phyloP scores from a whole-genome alignment of 2,329 filamentous ascomycete species.

The Piedraia hortae region DNA sequence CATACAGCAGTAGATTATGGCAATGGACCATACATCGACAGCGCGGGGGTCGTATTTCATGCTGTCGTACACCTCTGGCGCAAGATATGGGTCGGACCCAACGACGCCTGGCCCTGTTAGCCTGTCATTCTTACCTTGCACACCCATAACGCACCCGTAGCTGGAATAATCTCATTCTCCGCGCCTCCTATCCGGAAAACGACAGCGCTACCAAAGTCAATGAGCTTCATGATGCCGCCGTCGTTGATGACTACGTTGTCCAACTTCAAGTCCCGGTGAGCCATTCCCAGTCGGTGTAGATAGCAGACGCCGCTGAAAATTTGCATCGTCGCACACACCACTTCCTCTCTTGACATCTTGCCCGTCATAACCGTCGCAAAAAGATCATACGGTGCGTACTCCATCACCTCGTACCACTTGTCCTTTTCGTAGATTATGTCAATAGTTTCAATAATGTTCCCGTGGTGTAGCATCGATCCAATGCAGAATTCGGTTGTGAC shows the following conservation, averaged over 20 bases:
- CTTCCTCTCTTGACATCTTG: conserved; percentile 78
- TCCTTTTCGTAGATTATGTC: conserved; percentile 87
- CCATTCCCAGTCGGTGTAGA: conserved; percentile 78
- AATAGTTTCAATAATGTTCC: conserved; percentile 92
- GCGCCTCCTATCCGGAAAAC: conserved; percentile 97
- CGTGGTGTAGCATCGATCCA: conserved; percentile 84
- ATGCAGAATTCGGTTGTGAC: conserved; percentile 96
- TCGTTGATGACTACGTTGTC: conserved; percentile 97
- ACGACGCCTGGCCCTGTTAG: conserved; percentile 49
- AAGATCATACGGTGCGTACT: conserved; percentile 83
- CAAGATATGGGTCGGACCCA: conserved; percentile 82
- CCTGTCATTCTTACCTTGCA: conserved; percentile 1
- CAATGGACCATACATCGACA: conserved; percentile 90
- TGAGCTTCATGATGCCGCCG: conserved; percentile 94
- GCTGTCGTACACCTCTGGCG: conserved; percentile 85
- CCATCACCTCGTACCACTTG: conserved; percentile 97
- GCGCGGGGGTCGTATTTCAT: conserved; percentile 81
- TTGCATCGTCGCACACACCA: conserved; percentile 75
- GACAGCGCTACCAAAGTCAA: conserved; percentile 91
- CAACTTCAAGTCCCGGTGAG: conserved; percentile 82
- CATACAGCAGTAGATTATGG: conserved; percentile 99
- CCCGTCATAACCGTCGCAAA: conserved; percentile 99
- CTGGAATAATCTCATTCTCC: conserved; percentile 59
- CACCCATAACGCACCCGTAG: conserved; percentile 32
- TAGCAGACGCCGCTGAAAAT: conserved; percentile 88